phyloP scores from a whole-genome alignment of 169 alveolate species.

The Cystoisospora suis region DNA sequence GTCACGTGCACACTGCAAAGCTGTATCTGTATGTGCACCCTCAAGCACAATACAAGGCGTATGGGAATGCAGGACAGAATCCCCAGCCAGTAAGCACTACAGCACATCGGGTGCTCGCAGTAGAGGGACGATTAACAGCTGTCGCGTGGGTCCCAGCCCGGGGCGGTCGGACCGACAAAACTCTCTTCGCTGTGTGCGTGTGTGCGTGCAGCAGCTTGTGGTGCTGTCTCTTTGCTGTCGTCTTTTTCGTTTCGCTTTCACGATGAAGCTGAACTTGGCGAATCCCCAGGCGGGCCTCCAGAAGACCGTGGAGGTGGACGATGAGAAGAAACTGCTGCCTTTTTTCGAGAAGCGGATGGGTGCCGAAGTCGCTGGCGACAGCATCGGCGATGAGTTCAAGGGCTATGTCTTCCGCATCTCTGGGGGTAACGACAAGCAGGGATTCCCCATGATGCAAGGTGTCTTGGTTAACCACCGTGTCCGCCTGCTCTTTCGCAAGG shows the following conservation, averaged over 20 bases:
- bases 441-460: conserved; percentile 99
- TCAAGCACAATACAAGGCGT: too few relatives aligned
- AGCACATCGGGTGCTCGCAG: too few relatives aligned
- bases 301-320: conserved; percentile 98
- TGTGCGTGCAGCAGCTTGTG: too few relatives aligned
- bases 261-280: conserved; percentile 69
- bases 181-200: too few relatives aligned
- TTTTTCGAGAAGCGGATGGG: conserved; percentile 98
- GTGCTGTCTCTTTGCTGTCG: not conserved
- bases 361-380: conserved; percentile 96
- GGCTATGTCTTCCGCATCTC: conserved; percentile 95
- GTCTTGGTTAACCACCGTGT: conserved; percentile 91
- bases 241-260: conserved; percentile 10
- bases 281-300: conserved; percentile 83
- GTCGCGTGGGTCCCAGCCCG: too few relatives aligned
- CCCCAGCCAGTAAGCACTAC: too few relatives aligned
- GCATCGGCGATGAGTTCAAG: conserved; percentile 97
- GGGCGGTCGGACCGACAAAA: too few relatives aligned
- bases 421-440: conserved; percentile 99
- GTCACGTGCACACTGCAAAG: too few relatives aligned
- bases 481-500: conserved; percentile 82
- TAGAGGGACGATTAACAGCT: too few relatives aligned
- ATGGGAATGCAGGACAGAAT: too few relatives aligned
- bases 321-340: conserved; percentile 96
- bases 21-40: too few relatives aligned